Conservation (phyloP, 2,329 filamentous ascomycete genomes). For the Orbilia oligospora region DNA sequence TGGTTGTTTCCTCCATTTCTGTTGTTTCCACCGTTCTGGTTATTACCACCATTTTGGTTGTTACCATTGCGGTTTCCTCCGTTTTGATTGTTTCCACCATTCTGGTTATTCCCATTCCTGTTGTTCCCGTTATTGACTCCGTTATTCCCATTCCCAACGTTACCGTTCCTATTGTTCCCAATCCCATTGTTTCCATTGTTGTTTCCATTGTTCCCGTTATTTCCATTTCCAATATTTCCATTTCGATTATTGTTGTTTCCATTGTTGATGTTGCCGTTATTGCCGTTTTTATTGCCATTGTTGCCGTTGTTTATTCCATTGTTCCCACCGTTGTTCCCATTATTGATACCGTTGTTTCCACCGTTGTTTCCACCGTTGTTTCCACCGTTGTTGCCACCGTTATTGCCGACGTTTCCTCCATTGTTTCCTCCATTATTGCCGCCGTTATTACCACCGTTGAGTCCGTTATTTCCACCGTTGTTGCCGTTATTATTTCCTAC, state of each 20-base stretch:
- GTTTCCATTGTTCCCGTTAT: slow-evolving; percentile 13
- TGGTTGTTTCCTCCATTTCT: not conserved
- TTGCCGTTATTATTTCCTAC: not conserved
- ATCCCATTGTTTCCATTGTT: not conserved
- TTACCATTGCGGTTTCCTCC: not conserved
- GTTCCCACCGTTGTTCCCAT: slow-evolving; percentile 1
- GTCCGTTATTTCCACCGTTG: not conserved
- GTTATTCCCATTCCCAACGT: not conserved
- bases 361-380: slow-evolving; percentile 7
- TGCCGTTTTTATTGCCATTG: not conserved
- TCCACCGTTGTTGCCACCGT: not conserved
- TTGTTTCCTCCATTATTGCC: not conserved
- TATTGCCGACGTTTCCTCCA: not conserved
- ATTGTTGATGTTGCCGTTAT: slow-evolving; percentile 1
- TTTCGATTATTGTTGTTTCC: not conserved
- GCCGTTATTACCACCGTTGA: too few species aligned
- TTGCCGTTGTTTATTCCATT: slow-evolving; percentile 16
- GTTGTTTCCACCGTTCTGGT: not conserved
- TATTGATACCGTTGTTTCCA: slow-evolving; percentile 2
- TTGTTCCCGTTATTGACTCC: slow-evolving; percentile 1
- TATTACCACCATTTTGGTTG: not conserved
- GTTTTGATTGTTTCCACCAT: not conserved
- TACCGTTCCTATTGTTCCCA: slow-evolving; percentile 8
- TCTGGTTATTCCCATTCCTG: slow-evolving; percentile 1
- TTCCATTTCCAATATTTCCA: slow-evolving; percentile 2